Conservation (phyloP, 257 asterid species). For the Thymus mandschuricus region DNA sequence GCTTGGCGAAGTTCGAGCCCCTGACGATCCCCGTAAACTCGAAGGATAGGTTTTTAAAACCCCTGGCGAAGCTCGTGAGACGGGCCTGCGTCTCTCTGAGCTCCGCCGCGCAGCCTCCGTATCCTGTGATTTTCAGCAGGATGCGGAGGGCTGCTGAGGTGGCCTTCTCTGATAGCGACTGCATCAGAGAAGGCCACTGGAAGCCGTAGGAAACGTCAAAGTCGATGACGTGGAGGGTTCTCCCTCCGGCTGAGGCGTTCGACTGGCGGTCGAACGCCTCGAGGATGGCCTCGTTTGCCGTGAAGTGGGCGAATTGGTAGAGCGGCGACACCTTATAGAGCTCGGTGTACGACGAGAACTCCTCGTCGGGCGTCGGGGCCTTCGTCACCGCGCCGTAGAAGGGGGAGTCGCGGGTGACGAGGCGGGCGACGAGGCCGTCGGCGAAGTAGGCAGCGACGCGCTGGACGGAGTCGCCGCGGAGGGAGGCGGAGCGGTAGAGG, state of each 20-base stretch:
- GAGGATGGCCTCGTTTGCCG: constrained; percentile 81
- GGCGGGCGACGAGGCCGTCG: constrained; percentile 67
- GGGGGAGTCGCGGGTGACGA: constrained; percentile 66
- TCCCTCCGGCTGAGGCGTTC: no score
- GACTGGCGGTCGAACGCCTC: constrained; percentile 59
- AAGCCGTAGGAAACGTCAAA: constrained; percentile 75
- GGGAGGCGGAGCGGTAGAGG: constrained; percentile 54
- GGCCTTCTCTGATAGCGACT: constrained; percentile 69
- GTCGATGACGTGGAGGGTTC: constrained; percentile 62
- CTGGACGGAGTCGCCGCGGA: constrained; percentile 76
- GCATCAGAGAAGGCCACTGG: constrained; percentile 95
- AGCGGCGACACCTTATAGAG: constrained; percentile 77
- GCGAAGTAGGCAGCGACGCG: constrained; percentile 87
- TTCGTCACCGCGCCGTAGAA: constrained; percentile 66
- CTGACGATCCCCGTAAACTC: constrained; percentile 67
- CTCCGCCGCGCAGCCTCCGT: constrained; percentile 47
- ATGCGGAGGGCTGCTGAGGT: constrained; percentile 3
- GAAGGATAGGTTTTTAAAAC: constrained; percentile 54
- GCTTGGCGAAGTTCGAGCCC: constrained; percentile 44
- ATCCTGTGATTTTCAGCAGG: constrained; percentile 58
- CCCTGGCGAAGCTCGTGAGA: constrained; percentile 30
- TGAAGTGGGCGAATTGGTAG: constrained; percentile 84
- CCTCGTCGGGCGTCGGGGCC: constrained; percentile 60
- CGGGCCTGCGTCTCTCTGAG: constrained; percentile 38
- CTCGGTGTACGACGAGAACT: constrained; percentile 60